These are phyloP conservation scores for Diophrys appendiculata DNA, from an alignment of 73 alveolate genomes.

Conservation along the genomic window DNA sequence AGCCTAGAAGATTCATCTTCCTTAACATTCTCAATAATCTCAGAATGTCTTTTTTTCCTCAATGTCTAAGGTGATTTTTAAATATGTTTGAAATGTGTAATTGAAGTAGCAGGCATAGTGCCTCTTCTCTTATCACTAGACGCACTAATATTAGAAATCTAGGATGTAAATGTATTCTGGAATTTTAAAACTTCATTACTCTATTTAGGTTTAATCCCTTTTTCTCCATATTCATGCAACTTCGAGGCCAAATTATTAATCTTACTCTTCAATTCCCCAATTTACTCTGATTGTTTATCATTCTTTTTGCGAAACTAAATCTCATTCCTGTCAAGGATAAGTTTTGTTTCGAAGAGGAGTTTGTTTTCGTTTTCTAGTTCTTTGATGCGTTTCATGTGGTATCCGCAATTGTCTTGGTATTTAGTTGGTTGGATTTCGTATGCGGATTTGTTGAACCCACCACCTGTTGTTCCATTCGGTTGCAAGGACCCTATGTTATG, in stretches of 20 bases:
- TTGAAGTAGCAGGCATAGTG: no score
- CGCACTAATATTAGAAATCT: no score
- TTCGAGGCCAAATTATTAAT: not conserved
- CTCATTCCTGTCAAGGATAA: not conserved
- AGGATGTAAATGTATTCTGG: no score
- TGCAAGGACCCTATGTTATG: not conserved
- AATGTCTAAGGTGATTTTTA: no score
- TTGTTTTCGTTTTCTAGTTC: not conserved
- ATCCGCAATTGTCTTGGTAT: not conserved
- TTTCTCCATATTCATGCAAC: not conserved
- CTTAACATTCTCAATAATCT: no score
- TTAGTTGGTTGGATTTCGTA: not conserved
- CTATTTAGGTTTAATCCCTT: not conserved
- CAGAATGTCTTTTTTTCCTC: no score
- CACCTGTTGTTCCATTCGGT: no score
- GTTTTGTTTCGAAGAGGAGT: not conserved
- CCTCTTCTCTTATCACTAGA: no score
- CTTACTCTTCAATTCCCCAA: not conserved
- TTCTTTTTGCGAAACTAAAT: no score
- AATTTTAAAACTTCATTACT: no score
- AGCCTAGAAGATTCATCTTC: not conserved
- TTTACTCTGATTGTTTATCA: not conserved
- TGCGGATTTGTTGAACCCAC: not conserved
- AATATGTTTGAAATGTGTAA: no score
- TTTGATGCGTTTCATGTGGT: not conserved